phyloP scores from a whole-genome alignment of 768 basidiomycete species.

The Collybia sordida region DNA sequence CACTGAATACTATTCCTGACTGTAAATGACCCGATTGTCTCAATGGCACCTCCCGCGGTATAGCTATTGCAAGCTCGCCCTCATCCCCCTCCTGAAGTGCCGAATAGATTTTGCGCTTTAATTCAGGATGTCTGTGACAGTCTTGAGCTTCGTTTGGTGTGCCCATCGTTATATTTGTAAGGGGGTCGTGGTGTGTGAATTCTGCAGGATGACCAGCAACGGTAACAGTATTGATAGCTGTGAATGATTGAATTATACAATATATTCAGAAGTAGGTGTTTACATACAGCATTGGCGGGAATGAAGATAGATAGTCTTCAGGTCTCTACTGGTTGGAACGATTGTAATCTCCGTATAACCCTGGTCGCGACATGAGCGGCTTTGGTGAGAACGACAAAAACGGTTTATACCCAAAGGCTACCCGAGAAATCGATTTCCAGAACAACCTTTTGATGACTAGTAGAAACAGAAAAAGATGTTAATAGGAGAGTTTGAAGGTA shows the following conservation, averaged over 20 bases:
- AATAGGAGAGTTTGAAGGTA: constrained; percentile 23
- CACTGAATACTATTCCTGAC: constrained; percentile 46
- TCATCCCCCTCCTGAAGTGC: constrained; percentile 91
- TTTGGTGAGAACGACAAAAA: constrained; percentile 3
- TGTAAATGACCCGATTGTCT: constrained; percentile 54
- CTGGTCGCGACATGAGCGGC: constrained; percentile 39
- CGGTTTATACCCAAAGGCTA: constrained; percentile 66
- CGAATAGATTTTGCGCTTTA: constrained; percentile 89
- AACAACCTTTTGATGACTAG: constrained; percentile 95
- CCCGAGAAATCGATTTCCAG: constrained; percentile 93
- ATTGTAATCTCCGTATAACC: constrained; percentile 94
- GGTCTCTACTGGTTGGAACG: constrained; percentile 73
- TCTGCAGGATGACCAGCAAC: constrained; percentile 73
- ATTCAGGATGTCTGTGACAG: constrained; percentile 86
- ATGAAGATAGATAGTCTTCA: constrained; percentile 85
- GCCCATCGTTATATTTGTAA: constrained; percentile 62
- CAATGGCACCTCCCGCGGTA: constrained; percentile 71
- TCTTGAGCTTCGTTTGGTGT: constrained; percentile 58
- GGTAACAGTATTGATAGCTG: constrained; percentile 73
- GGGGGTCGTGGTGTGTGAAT: constrained; percentile 77
- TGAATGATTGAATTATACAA: constrained; percentile 4
- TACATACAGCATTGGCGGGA: constrained; percentile 83
- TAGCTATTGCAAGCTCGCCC: constrained; percentile 89
- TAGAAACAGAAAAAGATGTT: constrained; percentile 55
- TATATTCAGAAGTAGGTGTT: not conserved